Evolutionary conservation across 805 yeast species (phyloP), one percentile per base, ranked within the genome.

Genomic region (Pichia deserticola): DNA sequence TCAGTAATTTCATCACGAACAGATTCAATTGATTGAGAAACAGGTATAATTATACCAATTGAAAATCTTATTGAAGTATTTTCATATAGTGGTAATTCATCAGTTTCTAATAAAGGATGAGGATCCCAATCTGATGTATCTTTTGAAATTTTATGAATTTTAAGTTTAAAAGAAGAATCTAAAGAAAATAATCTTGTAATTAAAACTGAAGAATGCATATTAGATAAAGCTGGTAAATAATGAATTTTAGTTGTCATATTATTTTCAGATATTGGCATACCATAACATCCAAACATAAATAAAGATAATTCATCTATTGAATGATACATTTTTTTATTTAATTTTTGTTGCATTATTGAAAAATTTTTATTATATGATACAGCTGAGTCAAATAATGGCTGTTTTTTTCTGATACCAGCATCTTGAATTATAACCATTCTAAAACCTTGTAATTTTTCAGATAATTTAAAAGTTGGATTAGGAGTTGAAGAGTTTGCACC

Each of bases 241-340:
- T 78, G 82, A 3, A 78, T 57, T 52, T 78, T 78, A 5, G 78
- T 74, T 11, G 72, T 61, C 27, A 70, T 60, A 20, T 67, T 65
- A 15, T 67, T 61, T 49, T 78, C 81, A 50, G 69, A 75, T 7
- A 75, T 64, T 8, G 79, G 77, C 34, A 78, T 63, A 0, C 83
- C 82, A 48, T 60, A 59, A 46, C 77, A 73, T 11, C 84, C 84
- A 61, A 78, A 78, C 77, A 78, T 76, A 54, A 71, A 75, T 49
- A 74, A 75, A 30, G 75, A 70, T 25, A 78, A 56, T 51, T 78
- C 82, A 49, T 63, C 65, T 27, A 66, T 54, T 15, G 73, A 67
- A 53, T 77, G 80, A 48, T 69, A 66, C 3, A 64, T 62, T 13
- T 71, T 60, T 36, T 67, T 61, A 39, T 68, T 55, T 5, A 57